A percentile compares a stretch with the other conserved stretches of the same genome.
phyloP scores from a whole-genome alignment of 768 basidiomycete species.

The Rhodosporidiobolus odoratus region DNA sequence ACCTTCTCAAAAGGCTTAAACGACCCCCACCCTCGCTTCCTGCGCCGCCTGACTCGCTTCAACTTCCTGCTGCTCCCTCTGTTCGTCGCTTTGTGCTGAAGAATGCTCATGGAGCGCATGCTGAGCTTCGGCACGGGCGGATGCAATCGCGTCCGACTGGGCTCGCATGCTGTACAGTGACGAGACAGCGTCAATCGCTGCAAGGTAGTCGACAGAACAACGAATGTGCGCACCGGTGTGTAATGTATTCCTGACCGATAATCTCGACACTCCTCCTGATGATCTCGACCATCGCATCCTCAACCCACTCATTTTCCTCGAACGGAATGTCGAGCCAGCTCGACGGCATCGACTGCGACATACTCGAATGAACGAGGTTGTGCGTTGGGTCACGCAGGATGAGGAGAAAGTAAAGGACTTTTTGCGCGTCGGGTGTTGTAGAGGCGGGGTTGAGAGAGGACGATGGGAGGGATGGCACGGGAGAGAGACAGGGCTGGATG shows the following conservation, averaged over 20 bases:
- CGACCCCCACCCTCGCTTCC: slow-evolving; percentile 29
- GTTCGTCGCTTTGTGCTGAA: neutral
- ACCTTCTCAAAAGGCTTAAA: slow-evolving; percentile 1
- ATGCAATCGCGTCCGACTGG: slow-evolving; percentile 24
- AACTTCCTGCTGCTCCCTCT: neutral
- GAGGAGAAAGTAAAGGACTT: slow-evolving; percentile 65
- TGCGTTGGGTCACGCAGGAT: slow-evolving; percentile 74
- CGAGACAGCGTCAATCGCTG: neutral
- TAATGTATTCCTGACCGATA: slow-evolving; percentile 47
- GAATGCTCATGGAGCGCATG: neutral
- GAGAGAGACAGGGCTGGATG: slow-evolving; percentile 73
- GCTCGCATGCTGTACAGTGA: slow-evolving; percentile 22
- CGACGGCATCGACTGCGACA: slow-evolving; percentile 77
- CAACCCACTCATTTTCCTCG: slow-evolving; percentile 89
- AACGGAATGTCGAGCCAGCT: slow-evolving; percentile 77
- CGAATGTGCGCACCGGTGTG: slow-evolving; percentile 2
- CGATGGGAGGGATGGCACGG: slow-evolving; percentile 51
- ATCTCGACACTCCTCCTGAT: slow-evolving; percentile 79
- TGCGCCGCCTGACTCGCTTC: slow-evolving; percentile 25
- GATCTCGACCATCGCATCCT: slow-evolving; percentile 83
- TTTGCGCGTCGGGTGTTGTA: slow-evolving; percentile 42
- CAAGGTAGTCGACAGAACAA: neutral
- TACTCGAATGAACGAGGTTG: slow-evolving; percentile 64
- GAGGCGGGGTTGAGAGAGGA: slow-evolving; percentile 45
- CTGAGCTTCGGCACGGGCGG: slow-evolving; percentile 17